phyloP scores from a whole-genome alignment of 768 basidiomycete species.

The Rhizopogon vinicolor region DNA sequence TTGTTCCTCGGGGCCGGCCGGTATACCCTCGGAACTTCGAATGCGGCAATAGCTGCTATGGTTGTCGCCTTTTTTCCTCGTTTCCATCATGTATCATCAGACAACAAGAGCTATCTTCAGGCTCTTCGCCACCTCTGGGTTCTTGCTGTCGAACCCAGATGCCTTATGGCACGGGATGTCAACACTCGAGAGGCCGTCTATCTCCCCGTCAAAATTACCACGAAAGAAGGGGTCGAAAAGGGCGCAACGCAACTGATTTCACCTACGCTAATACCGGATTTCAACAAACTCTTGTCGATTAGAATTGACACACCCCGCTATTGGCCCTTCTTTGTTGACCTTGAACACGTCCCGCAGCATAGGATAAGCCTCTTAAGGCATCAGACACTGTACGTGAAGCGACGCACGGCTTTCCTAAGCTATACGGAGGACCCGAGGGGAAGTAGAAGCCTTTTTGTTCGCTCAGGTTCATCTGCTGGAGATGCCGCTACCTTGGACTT shows the following conservation, averaged over 20 bases:
- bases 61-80: slow-evolving; percentile 90
- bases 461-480: slow-evolving; percentile 79
- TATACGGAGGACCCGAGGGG: slow-evolving; percentile 94
- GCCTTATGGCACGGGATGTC: slow-evolving; percentile 87
- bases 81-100: slow-evolving; percentile 71
- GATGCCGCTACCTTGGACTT: slow-evolving; percentile 86
- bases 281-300: slow-evolving; percentile 77
- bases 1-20: slow-evolving; percentile 92
- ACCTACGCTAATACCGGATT: slow-evolving; percentile 88
- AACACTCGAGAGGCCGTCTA: slow-evolving; percentile 90
- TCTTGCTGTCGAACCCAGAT: slow-evolving; percentile 90
- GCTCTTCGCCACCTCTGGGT: slow-evolving; percentile 96
- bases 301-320: slow-evolving; percentile 92
- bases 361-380: slow-evolving; percentile 63
- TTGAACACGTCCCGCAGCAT: slow-evolving; percentile 62
- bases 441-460: slow-evolving; percentile 85
- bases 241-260: slow-evolving; percentile 81
- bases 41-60: slow-evolving; percentile 88
- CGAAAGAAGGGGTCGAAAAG: slow-evolving; percentile 57
- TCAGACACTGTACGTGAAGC: slow-evolving; percentile 89
- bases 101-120: slow-evolving; percentile 89
- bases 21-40: slow-evolving; percentile 87
- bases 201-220: slow-evolving; percentile 84
- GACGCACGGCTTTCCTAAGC: slow-evolving; percentile 86
- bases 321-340: slow-evolving; percentile 88